These are phyloP conservation scores for Cordyceps pruinosa DNA, from an alignment of 2,329 filamentous ascomycete genomes.

Conservation along the genomic window DNA sequence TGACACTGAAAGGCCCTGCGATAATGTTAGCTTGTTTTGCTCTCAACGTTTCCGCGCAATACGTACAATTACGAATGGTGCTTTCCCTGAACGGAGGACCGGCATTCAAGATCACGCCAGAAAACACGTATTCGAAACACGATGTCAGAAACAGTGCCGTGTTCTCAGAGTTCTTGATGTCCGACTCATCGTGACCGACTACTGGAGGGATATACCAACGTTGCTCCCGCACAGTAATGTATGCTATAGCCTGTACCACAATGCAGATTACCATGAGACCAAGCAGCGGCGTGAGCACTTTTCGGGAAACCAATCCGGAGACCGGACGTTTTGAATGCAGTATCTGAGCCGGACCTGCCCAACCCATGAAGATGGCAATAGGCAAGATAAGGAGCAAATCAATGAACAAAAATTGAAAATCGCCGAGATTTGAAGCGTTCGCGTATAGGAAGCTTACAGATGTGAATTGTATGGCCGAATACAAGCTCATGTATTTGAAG, in stretches of 20 bases:
- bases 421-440: conserved; percentile 85
- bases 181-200: conserved; percentile 70
- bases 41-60: not conserved
- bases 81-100: conserved; percentile 82
- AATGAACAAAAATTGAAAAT: conserved; percentile 97
- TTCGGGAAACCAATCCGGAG: conserved; percentile 83
- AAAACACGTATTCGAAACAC: conserved; percentile 91
- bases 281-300: conserved; percentile 81
- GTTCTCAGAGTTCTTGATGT: conserved; percentile 88
- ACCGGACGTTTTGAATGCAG: conserved; percentile 83
- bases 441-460: conserved; percentile 95
- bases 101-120: conserved; percentile 83
- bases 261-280: conserved; percentile 84
- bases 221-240: conserved; percentile 67
- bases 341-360: conserved; percentile 75
- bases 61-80: conserved; percentile 71
- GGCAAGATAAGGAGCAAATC: conserved; percentile 88
- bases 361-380: conserved; percentile 98
- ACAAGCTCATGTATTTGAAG: conserved; percentile 99
- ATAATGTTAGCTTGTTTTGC: not conserved
- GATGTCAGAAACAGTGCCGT: conserved; percentile 83
- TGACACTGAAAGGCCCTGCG: conserved; percentile 74
- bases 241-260: conserved; percentile 66
- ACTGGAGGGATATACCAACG: conserved; percentile 81
- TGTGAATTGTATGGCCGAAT: conserved; percentile 98